phyloP scores from a whole-genome alignment of 73 alveolate genomes.

The Uronychia setigera region DNA sequence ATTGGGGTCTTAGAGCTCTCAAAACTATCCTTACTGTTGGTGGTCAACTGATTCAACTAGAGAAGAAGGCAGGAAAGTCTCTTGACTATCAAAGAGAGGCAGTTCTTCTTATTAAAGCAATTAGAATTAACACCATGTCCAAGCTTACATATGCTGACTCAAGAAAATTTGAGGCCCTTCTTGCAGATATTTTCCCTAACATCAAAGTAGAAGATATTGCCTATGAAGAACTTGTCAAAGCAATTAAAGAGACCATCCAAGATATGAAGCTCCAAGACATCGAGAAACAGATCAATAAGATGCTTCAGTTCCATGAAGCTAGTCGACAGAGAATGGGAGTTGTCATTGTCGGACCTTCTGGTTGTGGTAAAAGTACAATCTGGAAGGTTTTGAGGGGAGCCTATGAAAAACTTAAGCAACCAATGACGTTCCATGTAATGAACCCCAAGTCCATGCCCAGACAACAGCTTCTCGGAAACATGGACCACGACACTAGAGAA shows the following conservation, averaged over 20 bases:
- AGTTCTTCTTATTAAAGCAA: conserved; percentile 87
- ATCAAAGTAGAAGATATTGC: conserved; percentile 96
- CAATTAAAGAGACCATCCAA: conserved; percentile 91
- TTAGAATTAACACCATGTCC: conserved; percentile 99
- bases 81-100: conserved; percentile 87
- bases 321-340: conserved; percentile 99
- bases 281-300: conserved; percentile 95
- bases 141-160: conserved; percentile 99
- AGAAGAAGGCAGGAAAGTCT: conserved; percentile 83
- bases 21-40: conserved; percentile 99
- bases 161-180: conserved; percentile 88
- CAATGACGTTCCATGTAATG: conserved; percentile 93
- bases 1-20: conserved; percentile 99
- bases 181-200: conserved; percentile 96
- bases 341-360: conserved; percentile 99
- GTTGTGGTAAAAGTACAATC: conserved; percentile 99
- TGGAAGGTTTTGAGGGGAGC: conserved; percentile 99
- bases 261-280: conserved; percentile 91
- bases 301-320: conserved; percentile 99
- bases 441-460: conserved; percentile 99
- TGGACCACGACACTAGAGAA: conserved; percentile 99
- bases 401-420: conserved; percentile 93
- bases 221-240: conserved; percentile 96
- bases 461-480: conserved; percentile 97
- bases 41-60: conserved; percentile 96